phyloP scores from a whole-genome alignment of 495 filamentous ascomycete species.

The Neurospora sp. region DNA sequence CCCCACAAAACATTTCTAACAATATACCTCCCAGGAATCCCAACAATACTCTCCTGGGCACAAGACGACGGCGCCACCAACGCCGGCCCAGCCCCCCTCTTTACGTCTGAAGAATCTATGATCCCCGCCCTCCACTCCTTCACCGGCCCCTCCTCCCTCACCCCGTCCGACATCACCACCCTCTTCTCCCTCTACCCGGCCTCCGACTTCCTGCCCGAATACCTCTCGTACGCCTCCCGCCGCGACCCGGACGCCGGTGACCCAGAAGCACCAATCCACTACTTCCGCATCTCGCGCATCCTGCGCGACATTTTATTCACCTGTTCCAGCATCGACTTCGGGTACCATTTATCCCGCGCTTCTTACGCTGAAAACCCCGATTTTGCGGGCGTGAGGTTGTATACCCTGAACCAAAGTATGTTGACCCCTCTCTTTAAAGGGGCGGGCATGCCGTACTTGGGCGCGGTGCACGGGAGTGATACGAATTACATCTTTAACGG shows the following conservation, averaged over 20 bases:
- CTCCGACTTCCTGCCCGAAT: slow-evolving; percentile 12
- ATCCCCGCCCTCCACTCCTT: slow-evolving; percentile 6
- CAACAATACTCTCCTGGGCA: slow-evolving; percentile 20
- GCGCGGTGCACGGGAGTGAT: slow-evolving; percentile 19
- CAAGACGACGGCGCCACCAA: slow-evolving; percentile 23
- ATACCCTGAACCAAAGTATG: slow-evolving; percentile 23
- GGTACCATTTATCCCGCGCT: slow-evolving; percentile 9
- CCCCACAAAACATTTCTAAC: background rate
- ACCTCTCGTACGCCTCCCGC: slow-evolving; percentile 9
- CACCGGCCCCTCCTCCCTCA: background rate
- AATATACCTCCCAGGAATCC: slow-evolving; percentile 9
- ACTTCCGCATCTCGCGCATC: slow-evolving; percentile 20
- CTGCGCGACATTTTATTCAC: slow-evolving; percentile 23
- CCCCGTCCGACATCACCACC: slow-evolving; percentile 6
- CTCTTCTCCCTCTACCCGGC: slow-evolving; percentile 17
- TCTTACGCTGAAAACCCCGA: background rate
- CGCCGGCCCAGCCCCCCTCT: slow-evolving; percentile 8
- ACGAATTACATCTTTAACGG: slow-evolving; percentile 23
- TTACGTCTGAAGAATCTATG: slow-evolving; percentile 12
- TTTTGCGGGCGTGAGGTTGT: slow-evolving; percentile 10
- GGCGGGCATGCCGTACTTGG: slow-evolving; percentile 20
- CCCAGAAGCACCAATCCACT: slow-evolving; percentile 14
- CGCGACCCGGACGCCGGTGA: slow-evolving; percentile 5
- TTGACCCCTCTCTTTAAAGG: slow-evolving; percentile 10
- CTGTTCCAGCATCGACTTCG: slow-evolving; percentile 22